A percentile compares a stretch with the other conserved stretches of the same genome.
Conservation (phyloP, 495 filamentous ascomycete genomes). For the Penicillium maclennaniae region DNA sequence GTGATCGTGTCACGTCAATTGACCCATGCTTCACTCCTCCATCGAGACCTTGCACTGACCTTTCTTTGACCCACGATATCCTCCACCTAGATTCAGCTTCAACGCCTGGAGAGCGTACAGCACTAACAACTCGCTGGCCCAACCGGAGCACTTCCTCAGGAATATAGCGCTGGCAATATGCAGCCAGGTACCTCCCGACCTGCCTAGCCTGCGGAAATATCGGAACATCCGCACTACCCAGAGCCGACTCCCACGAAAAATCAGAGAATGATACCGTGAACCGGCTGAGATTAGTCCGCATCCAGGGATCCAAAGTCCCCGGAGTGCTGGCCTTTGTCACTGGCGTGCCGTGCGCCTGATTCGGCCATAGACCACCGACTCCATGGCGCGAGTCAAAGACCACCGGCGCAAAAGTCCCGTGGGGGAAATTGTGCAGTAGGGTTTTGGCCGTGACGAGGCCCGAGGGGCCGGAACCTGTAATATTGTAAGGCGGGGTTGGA, state of each 20-base stretch:
- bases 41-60: conserved; percentile 17
- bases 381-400: conserved; percentile 63
- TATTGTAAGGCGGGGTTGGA: conserved; percentile 2
- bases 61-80: conserved; percentile 40
- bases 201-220: conserved; percentile 72
- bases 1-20: conserved; percentile 6
- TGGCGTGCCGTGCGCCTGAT: neutral
- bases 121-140: conserved; percentile 48
- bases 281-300: conserved; percentile 75
- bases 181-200: conserved; percentile 68
- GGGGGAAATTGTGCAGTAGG: conserved; percentile 56
- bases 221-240: conserved; percentile 38
- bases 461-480: conserved; percentile 70
- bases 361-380: conserved; percentile 73
- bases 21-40: neutral
- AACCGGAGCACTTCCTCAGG: conserved; percentile 45
- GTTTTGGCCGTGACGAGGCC: conserved; percentile 81
- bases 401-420: conserved; percentile 59
- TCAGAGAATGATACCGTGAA: conserved; percentile 81
- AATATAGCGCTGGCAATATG: conserved; percentile 58
- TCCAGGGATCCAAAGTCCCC: conserved; percentile 57
- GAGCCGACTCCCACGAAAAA: conserved; percentile 58
- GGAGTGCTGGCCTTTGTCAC: conserved; percentile 24
- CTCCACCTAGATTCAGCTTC: conserved; percentile 45
- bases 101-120: conserved; percentile 29